These are phyloP conservation scores for Grosmannia huntii DNA, from an alignment of 2,329 filamentous ascomycete species.

Conservation along the genomic window DNA sequence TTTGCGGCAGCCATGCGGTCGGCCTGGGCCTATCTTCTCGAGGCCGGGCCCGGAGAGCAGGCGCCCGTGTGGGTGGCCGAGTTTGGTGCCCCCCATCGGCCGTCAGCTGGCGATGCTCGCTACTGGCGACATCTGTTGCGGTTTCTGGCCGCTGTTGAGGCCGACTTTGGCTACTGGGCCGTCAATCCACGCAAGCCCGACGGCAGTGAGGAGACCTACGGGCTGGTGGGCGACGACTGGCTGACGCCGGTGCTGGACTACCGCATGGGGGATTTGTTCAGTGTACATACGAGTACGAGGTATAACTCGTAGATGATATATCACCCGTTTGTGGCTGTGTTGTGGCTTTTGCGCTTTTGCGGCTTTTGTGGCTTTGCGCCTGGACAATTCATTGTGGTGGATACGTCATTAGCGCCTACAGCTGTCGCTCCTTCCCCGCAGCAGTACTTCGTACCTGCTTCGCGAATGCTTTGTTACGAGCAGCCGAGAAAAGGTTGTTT, in stretches of 20 bases:
- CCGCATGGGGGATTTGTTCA: conserved; percentile 46
- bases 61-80: conserved; percentile 59
- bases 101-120: conserved; percentile 43
- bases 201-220: conserved; percentile 43
- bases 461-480: not conserved
- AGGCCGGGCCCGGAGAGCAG: conserved; percentile 23
- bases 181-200: conserved; percentile 53
- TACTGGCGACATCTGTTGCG: conserved; percentile 54
- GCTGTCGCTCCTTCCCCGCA: not conserved
- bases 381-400: not conserved
- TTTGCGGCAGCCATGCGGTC: conserved; percentile 49
- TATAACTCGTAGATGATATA: too few relatives aligned
- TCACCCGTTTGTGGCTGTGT: too few relatives aligned
- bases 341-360: too few relatives aligned
- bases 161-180: conserved; percentile 60
- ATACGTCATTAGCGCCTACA: not conserved
- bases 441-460: not conserved
- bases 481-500: too few relatives aligned
- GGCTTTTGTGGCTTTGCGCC: not conserved
- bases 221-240: conserved; percentile 52
- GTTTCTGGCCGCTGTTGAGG: conserved; percentile 43
- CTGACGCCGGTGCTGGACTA: conserved; percentile 48
- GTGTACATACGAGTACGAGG: too few relatives aligned
- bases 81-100: conserved; percentile 44
- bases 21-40: conserved; percentile 55